Evolutionary conservation across 1,284 basidiomycete species (phyloP), one percentile per base, ranked within the genome.

Genomic region (Rhodotorula sp.): DNA sequence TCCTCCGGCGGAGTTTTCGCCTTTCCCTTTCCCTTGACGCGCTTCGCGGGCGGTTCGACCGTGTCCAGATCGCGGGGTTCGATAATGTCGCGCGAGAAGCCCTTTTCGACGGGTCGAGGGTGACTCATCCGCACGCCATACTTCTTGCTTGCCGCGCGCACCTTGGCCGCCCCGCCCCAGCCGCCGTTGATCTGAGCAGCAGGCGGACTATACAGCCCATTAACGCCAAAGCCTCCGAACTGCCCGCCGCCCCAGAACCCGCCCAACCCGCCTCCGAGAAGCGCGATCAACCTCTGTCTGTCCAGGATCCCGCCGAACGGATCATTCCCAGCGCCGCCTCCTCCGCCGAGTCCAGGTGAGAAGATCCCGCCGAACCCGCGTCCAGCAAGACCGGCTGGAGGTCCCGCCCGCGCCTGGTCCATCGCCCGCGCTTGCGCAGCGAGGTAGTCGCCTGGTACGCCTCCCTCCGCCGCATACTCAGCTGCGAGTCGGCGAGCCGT

Each of bases 81-180:
- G 60, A 70, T 44, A 20, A 74, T 62, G 49, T 72, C 70, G 27
- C 73, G 57, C 59, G 64, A 36, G 51, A 74, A 74, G 22, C 73
- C 73, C 11, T 30, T 34, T 32, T 67, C 60, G 36, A 67, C 32
- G 32, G 49, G 36, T 5, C 20, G 17, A 13, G 73, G 73, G 39
- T 74, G 73, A 44, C 65, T 68, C 66, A 68, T 68, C 60, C 36
- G 52, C 20, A 72, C 64, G 34, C 59, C 62, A 46, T 70, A 74
- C 61, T 72, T 70, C 44, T 66, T 66, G 20, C 55, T 53, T 55
- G 65, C 71, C 19, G 61, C 62, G 39, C 47, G 53, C 19, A 68
- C 71, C 51, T 67, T 66, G n/a, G 60, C 71, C 27, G 64, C 67
- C 6, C 71, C 71, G 36, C 67, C 71, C 71, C 71, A 72, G 6